Conservation (phyloP, 768 basidiomycete genomes). For the Leccinum broughii region DNA sequence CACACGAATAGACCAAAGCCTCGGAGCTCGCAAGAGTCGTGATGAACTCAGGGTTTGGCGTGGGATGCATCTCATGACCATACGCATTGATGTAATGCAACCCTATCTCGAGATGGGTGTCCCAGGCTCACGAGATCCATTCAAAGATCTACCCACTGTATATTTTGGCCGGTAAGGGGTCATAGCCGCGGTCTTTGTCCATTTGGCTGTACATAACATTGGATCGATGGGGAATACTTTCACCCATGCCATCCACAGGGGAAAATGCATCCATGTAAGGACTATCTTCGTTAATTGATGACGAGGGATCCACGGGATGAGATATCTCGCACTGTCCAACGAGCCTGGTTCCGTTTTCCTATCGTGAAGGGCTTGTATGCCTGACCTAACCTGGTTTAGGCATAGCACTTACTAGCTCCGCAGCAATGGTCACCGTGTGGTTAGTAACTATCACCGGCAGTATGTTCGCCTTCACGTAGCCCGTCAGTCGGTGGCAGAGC, state of each 20-base stretch:
- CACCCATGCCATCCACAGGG: constrained; percentile 56
- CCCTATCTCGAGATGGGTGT: constrained; percentile 41
- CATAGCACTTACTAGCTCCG: constrained; percentile 61
- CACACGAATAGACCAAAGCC: constrained; percentile 87
- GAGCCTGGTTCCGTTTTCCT: constrained; percentile 76
- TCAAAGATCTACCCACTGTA: constrained; percentile 48
- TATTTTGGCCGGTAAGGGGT: constrained; percentile 61
- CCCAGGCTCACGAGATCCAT: constrained; percentile 13
- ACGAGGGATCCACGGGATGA: constrained; percentile 59
- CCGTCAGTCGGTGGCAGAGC: constrained; percentile 13
- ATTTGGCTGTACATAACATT: constrained; percentile 68
- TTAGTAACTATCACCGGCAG: constrained; percentile 92
- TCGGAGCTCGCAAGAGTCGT: constrained; percentile 58
- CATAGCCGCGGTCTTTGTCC: constrained; percentile 50
- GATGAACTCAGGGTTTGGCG: constrained; percentile 81
- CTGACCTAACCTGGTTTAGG: constrained; percentile 52
- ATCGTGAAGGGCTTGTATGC: constrained; percentile 10
- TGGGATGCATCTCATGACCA: constrained; percentile 88
- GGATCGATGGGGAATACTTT: constrained; percentile 44
- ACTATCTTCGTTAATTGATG: constrained; percentile 32
- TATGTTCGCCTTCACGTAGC: constrained; percentile 60
- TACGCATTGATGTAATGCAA: constrained; percentile 90
- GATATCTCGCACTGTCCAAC: constrained; percentile 95
- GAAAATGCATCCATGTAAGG: constrained; percentile 41
- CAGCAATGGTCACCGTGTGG: constrained; percentile 94